Percentiles rank a stretch among this genome's conserved stretches.
Conservation (phyloP, 2,329 filamentous ascomycete genomes). For the Trichoderma guizhouense region DNA sequence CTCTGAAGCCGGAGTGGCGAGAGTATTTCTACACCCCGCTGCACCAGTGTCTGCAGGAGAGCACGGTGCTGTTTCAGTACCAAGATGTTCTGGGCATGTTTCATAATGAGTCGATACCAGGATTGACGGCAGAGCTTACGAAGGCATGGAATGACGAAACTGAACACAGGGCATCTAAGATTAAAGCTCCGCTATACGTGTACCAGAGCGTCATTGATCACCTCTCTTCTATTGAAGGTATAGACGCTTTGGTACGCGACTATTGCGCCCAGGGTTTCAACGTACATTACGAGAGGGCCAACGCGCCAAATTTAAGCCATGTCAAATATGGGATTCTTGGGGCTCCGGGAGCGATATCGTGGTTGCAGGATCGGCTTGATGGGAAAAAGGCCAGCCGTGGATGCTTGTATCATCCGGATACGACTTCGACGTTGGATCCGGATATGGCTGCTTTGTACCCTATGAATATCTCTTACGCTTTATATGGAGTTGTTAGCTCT, state of each 20-base stretch:
- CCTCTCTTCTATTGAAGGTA: conserved; percentile 40
- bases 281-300: conserved; percentile 44
- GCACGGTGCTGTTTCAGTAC: conserved; percentile 26
- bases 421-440: neutral
- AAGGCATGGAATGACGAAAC: conserved; percentile 28
- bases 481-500: neutral
- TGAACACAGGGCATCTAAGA: conserved; percentile 35
- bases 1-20: conserved; percentile 21
- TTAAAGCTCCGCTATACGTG: conserved; percentile 46
- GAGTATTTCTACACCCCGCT: conserved; percentile 30
- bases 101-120: conserved; percentile 29
- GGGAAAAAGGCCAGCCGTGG: neutral
- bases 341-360: conserved; percentile 15
- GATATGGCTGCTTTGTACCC: neutral
- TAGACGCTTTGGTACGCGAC: conserved; percentile 39
- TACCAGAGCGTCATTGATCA: conserved; percentile 50
- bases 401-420: neutral
- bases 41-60: conserved; percentile 26
- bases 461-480: neutral
- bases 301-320: conserved; percentile 37
- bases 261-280: conserved; percentile 41
- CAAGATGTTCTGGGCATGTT: conserved; percentile 42
- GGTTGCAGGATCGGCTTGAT: conserved; percentile 18
- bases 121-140: conserved; percentile 21
- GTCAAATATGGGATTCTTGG: conserved; percentile 19